Conservation (phyloP, 148 eudicot species). For the Simmondsia chinensis region DNA sequence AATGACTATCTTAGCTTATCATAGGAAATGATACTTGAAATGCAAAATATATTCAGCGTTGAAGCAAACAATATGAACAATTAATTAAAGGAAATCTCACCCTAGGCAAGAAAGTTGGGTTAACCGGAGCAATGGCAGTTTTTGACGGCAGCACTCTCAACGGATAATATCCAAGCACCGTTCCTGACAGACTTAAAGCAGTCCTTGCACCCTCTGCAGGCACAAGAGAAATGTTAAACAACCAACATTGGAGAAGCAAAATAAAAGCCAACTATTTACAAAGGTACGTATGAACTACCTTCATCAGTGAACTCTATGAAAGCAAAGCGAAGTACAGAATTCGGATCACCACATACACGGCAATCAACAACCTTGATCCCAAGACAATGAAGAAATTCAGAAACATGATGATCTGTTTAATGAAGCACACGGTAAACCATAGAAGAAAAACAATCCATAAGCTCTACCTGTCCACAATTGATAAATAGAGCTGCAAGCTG, state of each 20-base stretch:
- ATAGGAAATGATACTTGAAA: no score
- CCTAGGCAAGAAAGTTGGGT: slow-evolving; percentile 89
- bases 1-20: not conserved
- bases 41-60: not conserved
- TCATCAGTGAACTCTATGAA: slow-evolving; percentile 88
- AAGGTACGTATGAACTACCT: slow-evolving; percentile 32
- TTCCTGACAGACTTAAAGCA: slow-evolving; percentile 86
- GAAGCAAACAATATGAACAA: not conserved
- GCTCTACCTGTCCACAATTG: slow-evolving; percentile 78
- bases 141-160: slow-evolving; percentile 92
- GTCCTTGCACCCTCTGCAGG: slow-evolving; percentile 78
- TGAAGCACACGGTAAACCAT: not conserved
- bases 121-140: slow-evolving; percentile 98
- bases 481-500: slow-evolving; percentile 86
- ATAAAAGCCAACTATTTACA: not conserved
- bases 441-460: not conserved
- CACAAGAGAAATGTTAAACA: not conserved
- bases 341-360: slow-evolving; percentile 97
- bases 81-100: slow-evolving; percentile 27
- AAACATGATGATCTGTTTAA: not conserved
- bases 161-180: slow-evolving; percentile 93
- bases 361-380: slow-evolving; percentile 85
- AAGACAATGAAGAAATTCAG: slow-evolving; percentile 4
- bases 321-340: slow-evolving; percentile 96
- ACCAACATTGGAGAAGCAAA: slow-evolving; percentile 5